Percentiles rank a stretch among this genome's conserved stretches.
Conservation (phyloP, 768 basidiomycete genomes). For the Gautieria morchelliformis region DNA sequence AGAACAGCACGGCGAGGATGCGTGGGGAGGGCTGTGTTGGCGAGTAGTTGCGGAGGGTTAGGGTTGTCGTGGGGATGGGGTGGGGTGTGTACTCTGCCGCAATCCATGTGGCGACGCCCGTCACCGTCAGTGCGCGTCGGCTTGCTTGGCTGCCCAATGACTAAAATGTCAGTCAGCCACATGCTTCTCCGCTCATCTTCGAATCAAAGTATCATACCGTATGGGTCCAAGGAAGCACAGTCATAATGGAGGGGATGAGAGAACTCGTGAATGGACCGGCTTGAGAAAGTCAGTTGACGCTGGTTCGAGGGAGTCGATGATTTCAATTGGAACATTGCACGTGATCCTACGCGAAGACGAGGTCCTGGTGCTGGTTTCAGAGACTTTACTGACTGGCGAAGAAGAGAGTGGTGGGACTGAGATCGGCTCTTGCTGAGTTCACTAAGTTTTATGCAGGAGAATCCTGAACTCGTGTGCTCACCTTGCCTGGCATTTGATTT, state of each 20-base stretch:
- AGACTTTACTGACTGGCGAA: neutral
- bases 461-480: constrained; percentile 1
- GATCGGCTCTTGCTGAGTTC: constrained; percentile 6
- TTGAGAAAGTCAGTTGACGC: constrained; percentile 9
- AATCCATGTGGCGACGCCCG: no score
- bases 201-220: no score
- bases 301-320: constrained; percentile 32
- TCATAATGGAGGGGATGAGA: constrained; percentile 27
- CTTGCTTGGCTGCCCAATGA: no score
- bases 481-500: constrained; percentile 26
- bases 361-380: constrained; percentile 25
- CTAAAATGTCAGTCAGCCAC: no score
- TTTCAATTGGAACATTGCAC: constrained; percentile 43
- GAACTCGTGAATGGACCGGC: constrained; percentile 23
- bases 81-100: no score
- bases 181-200: no score
- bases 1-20: no score
- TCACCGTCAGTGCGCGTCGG: no score
- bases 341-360: constrained; percentile 26
- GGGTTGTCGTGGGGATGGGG: no score
- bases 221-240: no score
- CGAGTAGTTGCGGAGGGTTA: no score
- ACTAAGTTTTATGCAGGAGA: neutral
- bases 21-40: no score
- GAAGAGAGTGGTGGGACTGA: constrained; percentile 12